Base-by-base conservation (phyloP, 2,329 filamentous ascomycete species). In the Orbilia brochopaga region DNA sequence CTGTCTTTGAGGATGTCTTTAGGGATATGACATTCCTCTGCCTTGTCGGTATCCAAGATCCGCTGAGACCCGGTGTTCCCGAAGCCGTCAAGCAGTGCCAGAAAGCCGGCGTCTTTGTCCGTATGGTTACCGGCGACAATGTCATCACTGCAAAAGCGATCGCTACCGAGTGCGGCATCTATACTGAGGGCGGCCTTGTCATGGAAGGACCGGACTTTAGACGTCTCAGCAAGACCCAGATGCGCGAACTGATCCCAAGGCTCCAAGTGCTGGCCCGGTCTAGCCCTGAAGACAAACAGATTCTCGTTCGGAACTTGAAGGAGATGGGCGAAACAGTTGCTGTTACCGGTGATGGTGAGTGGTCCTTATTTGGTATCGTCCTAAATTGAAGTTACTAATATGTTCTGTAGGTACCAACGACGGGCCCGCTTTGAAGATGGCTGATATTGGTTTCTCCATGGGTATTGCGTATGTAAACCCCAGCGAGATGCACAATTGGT, bases 71-170 rank as follows among this genome's bases (percentile, higher is more conserved):
- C 4, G 87, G 88, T 74, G 89, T 91, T 21, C 83, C 85, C 13
- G 83, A 86, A 53, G 88, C 89, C 50, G 89, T 91, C 61, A 81
- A 82, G 67, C 85, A 85, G 76, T 90, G 88, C 73, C 85, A 87
- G 74, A 83, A 82, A 24, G 89, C 89, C 17, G 88, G 88, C 61
- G 88, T 91, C 15, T 83, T 86, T 62, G 87, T 90, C 53, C 87
- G 88, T 75, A 90, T 90, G 87, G 88, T 90, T 55, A 90, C 88
- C 23, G 88, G 86, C 75, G 88, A 90, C 79, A 90, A 90, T 76
- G 81, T 90, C 73, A 82, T 86, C 19, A 92, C 89, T 21, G 89
- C 88, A 7, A 85, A 85, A 56, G 89, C 89, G 1, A 92, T 92
- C 75, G 88, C 89, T 1, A 83, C 81, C 7, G 87, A 91, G 69